Evolutionary conservation across 2,329 filamentous ascomycete species (phyloP), one percentile per base, ranked within the genome.

Genomic region (Fusarium albosuccineum): DNA sequence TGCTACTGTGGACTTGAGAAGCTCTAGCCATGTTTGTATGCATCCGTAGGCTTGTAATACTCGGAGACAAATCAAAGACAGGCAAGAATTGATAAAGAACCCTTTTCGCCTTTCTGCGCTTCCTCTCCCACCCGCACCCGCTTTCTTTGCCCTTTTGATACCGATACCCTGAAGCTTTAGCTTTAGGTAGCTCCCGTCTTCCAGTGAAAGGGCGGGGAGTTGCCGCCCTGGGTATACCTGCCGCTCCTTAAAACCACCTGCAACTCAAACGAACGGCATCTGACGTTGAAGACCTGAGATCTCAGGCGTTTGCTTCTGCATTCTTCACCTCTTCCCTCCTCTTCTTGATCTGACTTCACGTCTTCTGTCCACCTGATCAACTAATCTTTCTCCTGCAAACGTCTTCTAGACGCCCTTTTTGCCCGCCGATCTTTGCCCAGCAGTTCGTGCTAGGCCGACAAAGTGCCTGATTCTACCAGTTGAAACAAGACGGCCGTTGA

Each of bases 401-500:
- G 39, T 16, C 29, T 27, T 44, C 22, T 16, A 30, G 11, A 29
- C 36, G 41, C 26, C 30, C 53, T 50, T 16, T 68, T 46, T 41
- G 46, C 36, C 41, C 40, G 52, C 49, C 55, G 39, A 22, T 34
- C 58, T 11, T 36, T 40, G 27, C 44, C 49, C 30, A 22, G 53
- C 34, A 40, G 36, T 37, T 49, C n/a, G 41, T 26, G 36, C 39
- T 40, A 41, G 44, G 34, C 41, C 22, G 36, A 37, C 26, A 46
- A 29, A 55, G 34, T 34, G 51, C 42, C 33, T 44, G 49, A 42
- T 16, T 46, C 36, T 30, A 26, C 45, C 37, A 39, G 45, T 53
- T 52, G 57, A 66, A 68, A 61, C 64, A 16, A 62, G 46, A 67
- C 48, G 44, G 49, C 53, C 17, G 27, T 54, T 59, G 39, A 63